phyloP scores from a whole-genome alignment of 2,329 filamentous ascomycete genomes.

The Microsporum canis region DNA sequence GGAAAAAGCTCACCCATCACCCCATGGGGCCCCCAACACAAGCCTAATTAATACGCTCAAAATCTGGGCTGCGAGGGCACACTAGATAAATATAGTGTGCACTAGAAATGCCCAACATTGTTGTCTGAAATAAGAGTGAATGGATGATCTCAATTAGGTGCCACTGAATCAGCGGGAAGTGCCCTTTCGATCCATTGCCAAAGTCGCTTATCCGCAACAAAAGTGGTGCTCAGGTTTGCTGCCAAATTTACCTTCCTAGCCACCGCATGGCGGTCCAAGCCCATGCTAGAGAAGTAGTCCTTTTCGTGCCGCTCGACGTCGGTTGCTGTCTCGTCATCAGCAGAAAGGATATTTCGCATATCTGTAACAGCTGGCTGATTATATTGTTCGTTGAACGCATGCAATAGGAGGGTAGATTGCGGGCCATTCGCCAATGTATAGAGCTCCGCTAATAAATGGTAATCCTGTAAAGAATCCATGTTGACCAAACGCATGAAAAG shows the following conservation, averaged over 20 bases:
- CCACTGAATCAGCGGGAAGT: background rate
- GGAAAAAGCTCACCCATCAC: too few species aligned
- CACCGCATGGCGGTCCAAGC: background rate
- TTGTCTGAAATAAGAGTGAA: too few species aligned
- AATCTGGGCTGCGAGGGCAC: too few species aligned
- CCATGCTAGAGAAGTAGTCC: background rate
- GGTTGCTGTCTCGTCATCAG: background rate
- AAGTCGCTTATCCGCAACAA: conserved; percentile 4
- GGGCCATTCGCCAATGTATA: conserved; percentile 8
- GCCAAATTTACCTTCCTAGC: conserved; percentile 4
- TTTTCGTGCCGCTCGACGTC: conserved; percentile 4
- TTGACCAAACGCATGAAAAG: conserved; percentile 16
- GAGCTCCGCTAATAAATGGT: conserved; percentile 14
- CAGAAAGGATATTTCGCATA: conserved; percentile 1
- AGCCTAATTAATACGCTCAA: too few species aligned
- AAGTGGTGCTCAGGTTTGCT: background rate
- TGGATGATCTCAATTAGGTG: too few species aligned
- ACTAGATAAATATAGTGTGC: too few species aligned
- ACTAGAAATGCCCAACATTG: too few species aligned
- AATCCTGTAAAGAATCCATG: conserved; percentile 16
- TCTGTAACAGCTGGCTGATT: conserved; percentile 1
- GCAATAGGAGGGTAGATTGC: background rate
- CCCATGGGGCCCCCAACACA: too few species aligned
- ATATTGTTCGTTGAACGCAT: background rate
- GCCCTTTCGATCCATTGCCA: conserved; percentile 5